Base-by-base conservation (phyloP, 371 early-diverging fungal species). In the Mortierella sp. region DNA sequence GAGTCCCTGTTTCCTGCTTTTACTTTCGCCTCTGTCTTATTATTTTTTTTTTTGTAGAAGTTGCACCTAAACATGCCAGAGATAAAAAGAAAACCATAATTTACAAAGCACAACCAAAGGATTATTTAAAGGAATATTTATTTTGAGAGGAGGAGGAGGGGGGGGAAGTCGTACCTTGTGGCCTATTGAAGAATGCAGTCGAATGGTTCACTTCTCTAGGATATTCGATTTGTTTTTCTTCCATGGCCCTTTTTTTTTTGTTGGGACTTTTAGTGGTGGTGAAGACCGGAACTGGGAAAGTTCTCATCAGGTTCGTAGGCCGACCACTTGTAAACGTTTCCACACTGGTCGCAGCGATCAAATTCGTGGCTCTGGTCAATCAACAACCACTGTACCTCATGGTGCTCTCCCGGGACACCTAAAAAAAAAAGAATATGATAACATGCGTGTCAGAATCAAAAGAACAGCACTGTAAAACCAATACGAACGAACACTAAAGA, bases 331-430 rank as follows among this genome's bases (percentile, higher is more conserved):
- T 85, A 97, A 71, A 93, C 95, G 87, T 91, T 94, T 88, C 98
- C 99, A 90, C 99, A 99, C 92, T 98, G 96, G 54, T 97, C 97
- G 95, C 99, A 99, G 81, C 98, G 96, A 88, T 98, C 97, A 80
- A 96, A 90, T 72, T 94, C 95, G 84, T 95, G 95, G 74, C 89
- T 88, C 89, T 81, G 41, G 77, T 83, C 87, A 75, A 87, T 83
- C 46, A 87, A 63, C 70, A 87, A 71, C 87, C 83, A 87, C 73
- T 71, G 74, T 68, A 77, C 75, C 78, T 83, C 84, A 77, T 83
- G 79, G 44, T 72, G 75, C 80, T 84, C 83, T 60, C 82, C 79
- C 79, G 80, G 79, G 72, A 88, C 81, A 82, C 85, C 85, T 84
- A 38, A 32, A 55, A 3, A 24, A 24, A 7, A 55, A 55, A n/a